Base-by-base conservation (phyloP, 352 stramenopile species). In the Nothophytophthora sp. region DNA sequence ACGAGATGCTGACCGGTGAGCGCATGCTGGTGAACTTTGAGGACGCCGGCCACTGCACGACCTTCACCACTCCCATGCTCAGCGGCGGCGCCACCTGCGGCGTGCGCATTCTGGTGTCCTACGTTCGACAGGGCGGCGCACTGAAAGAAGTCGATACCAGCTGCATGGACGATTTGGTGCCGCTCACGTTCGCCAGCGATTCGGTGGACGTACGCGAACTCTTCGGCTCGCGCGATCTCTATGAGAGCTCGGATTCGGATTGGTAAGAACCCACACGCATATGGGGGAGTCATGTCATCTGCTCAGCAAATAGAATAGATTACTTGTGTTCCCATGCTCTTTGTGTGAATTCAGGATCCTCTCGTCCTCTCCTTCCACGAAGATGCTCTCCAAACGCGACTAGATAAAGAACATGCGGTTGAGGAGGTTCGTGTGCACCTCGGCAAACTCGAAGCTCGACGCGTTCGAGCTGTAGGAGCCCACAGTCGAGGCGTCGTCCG, bases 1-100 rank as follows among this genome's bases (percentile, higher is more conserved):
- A 84, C 51, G 50, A 76, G 24, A 51, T 50, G 34, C 59, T 89
- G 28, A 47, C 50, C 2, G 75, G 78, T 15, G 65, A 80, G 23
- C 75, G 62, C 27, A 86, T 88, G 64, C 62, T 88, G 18, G 73
- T 90, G 24, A 67, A 84, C 39, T 90, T 92, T 59, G 63, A 87
- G 42, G 68, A 85, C 37, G 78, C 78, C 23, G 70, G 67, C 11
- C 81, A 92, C 46, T 92, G 81, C 63, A 92, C 82, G 34, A 90
- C 77, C 2, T 90, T 92, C 55, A 88, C 82, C 38, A 91, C 82
- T 28, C 77, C 73, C 15, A 77, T 61, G 22, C 63, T 51, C 43
- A 50, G 50, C 8, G 72, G 73, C 18, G 60, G 69, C 24, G 28
- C 58, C 8, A 86, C 78, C 6, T 93, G 82, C 46, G 82, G 80